Base-by-base conservation (phyloP, 257 asterid species). In the Gentiana macrophylla region DNA sequence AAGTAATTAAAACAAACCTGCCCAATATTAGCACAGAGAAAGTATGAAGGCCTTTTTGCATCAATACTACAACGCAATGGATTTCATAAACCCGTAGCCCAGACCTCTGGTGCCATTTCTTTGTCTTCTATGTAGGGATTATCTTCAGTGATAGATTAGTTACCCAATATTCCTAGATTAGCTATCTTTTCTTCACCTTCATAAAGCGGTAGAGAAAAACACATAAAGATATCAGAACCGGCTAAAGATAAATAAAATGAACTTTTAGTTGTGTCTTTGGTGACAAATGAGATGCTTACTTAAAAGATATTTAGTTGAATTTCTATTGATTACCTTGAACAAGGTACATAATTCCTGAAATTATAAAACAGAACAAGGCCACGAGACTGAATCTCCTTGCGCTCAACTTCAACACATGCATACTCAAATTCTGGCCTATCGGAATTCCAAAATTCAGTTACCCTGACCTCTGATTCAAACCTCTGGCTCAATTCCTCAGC, bases 1-100 rank as follows among this genome's bases (percentile, higher is more conserved):
- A 15, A 15, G 24, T 15, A 15, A 15, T 15, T 15, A 15, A 15
- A 15, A 15, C 24, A 15, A 15, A 89, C 97, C 97, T 86, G 78
- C 13, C 97, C 97, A 67, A 68, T 56, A 64, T 86, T 96, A 8
- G 84, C 92, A 50, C 97, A 90, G 24, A 82, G 52, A 74, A 90
- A 86, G 68, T 86, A 84, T 32, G 89, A 76, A 72, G 94, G 96
- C 82, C 94, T 82, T 63, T 86, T 86, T 32, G 96, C 69, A 67
- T 90, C 97, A 24, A 90, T 86, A 75, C 95, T 86, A 53, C 97
- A 90, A 12, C 94, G 89, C 97, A 94, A 90, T 5, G 97, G 97
- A 51, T 77, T 76, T 74, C 94, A 80, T 8, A 90, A 48, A 33
- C 97, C 97, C 10, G 77, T 64, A 8, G 96, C 97, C 94, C 94